A percentile compares a stretch with the other conserved stretches of the same genome.
phyloP scores from a whole-genome alignment of 2,329 filamentous ascomycete genomes.

The Penicillium fuscoglaucum region DNA sequence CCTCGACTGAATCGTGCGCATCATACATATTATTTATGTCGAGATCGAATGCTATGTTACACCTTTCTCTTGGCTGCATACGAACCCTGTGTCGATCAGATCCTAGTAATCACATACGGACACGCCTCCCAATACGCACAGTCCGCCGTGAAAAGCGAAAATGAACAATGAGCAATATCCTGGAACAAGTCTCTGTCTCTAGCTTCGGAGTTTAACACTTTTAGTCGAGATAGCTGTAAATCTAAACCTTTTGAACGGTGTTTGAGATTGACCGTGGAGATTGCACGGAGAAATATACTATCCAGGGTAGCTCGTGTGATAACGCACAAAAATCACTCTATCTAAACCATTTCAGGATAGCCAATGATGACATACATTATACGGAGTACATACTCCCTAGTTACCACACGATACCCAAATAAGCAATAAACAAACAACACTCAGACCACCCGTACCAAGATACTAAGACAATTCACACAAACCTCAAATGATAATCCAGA shows the following conservation, averaged over 20 bases:
- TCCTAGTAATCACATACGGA: background rate
- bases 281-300: background rate
- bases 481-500: background rate
- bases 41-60: background rate
- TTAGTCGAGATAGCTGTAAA: background rate
- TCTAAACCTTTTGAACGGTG: background rate
- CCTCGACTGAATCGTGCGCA: background rate
- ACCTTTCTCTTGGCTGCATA: constrained; percentile 19
- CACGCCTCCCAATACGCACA: background rate
- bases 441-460: background rate
- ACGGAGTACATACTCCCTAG: background rate
- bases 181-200: background rate
- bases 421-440: constrained; percentile 5
- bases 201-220: background rate
- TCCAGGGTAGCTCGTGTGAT: background rate
- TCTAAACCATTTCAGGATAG: background rate
- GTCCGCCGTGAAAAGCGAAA: background rate
- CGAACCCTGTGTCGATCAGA: constrained; percentile 22
- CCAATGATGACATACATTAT: background rate
- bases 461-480: constrained; percentile 3
- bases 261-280: background rate
- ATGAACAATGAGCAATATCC: background rate
- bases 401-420: background rate
- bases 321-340: background rate
- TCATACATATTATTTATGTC: background rate